Evolutionary conservation across 352 stramenopile genomes (phyloP).

Genomic region (Phytophthora podocarpi): DNA sequence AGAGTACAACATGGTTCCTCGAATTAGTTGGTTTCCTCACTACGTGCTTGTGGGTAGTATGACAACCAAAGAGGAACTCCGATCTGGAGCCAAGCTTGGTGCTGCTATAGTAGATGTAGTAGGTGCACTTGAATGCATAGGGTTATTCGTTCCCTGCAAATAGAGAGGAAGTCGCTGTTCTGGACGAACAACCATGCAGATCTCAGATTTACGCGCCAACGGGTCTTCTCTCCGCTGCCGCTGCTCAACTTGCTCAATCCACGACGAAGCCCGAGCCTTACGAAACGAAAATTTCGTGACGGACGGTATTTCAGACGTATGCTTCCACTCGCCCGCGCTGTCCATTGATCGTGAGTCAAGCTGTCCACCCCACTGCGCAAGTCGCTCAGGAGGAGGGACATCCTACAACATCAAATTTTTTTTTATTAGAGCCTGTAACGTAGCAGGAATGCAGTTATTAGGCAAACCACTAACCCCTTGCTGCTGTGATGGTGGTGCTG

Average conservation of each 20-base stretch:
- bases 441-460: no score
- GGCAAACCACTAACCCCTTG: conserved; percentile 22
- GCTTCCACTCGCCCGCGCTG: conserved; percentile 61
- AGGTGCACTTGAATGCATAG: conserved; percentile 35
- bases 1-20: no score
- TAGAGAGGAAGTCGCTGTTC: conserved; percentile 55
- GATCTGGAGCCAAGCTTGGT: not conserved
- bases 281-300: conserved; percentile 64
- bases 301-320: conserved; percentile 66
- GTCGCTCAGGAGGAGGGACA: conserved; percentile 35
- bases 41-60: not conserved
- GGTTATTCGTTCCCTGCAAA: conserved; percentile 51
- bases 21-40: not conserved
- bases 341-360: conserved; percentile 57
- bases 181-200: conserved; percentile 4
- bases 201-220: conserved; percentile 23
- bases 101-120: not conserved
- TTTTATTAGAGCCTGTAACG: no score
- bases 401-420: no score
- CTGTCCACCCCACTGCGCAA: conserved; percentile 50
- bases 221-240: conserved; percentile 48
- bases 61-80: conserved; percentile 4
- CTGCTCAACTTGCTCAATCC: conserved; percentile 76
- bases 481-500: conserved; percentile 24
- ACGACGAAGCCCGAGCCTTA: conserved; percentile 49